Evolutionary conservation across 352 stramenopile species (phyloP).

Genomic region (Globisporangium abappressorium): DNA sequence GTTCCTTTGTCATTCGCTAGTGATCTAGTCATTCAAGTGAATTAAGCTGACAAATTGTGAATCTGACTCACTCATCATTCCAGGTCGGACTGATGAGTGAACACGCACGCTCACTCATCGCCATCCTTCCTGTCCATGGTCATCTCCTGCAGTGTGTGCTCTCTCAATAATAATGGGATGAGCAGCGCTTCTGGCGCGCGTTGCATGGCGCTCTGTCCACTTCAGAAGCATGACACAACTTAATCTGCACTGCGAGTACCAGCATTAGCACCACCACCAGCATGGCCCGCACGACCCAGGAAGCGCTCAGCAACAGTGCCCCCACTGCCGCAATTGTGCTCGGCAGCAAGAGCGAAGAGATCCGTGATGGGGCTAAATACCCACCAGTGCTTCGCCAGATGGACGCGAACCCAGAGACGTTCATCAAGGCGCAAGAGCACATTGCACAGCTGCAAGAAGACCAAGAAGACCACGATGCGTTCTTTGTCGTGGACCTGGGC

Average conservation of each 20-base stretch:
- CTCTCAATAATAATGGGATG: neutral
- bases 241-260: neutral
- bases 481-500: slow-evolving; percentile 85
- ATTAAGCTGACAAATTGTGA: neutral
- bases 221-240: neutral
- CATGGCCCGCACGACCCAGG: slow-evolving; percentile 6
- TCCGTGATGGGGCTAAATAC: neutral
- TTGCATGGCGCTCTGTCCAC: neutral
- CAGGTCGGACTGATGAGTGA: neutral
- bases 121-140: neutral
- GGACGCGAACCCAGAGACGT: slow-evolving; percentile 6
- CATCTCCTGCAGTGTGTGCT: neutral
- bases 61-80: neutral
- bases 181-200: neutral
- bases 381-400: slow-evolving; percentile 4
- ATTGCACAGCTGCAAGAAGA: slow-evolving; percentile 11
- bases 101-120: neutral
- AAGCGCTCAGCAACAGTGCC: slow-evolving; percentile 11
- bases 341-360: neutral
- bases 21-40: neutral
- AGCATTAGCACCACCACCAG: neutral
- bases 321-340: slow-evolving; percentile 6
- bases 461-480: slow-evolving; percentile 57
- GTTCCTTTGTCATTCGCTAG: neutral
- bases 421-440: slow-evolving; percentile 31